Evolutionary conservation across 164 flowering plant genomes (phyloP).

Genomic region (grape (Vitis vinifera)): DNA sequence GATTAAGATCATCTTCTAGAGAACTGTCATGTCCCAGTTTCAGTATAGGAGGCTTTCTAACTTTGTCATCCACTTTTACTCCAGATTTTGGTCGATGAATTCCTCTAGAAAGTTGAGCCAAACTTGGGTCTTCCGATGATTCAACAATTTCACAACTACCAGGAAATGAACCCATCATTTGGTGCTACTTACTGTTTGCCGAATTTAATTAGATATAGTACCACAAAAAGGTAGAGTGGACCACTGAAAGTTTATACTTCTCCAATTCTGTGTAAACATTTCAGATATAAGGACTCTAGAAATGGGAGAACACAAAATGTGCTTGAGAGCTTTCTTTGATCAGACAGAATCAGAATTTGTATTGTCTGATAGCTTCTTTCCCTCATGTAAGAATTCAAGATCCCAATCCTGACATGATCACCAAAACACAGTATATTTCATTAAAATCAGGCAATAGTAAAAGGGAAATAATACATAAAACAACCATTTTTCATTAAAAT

Average conservation of each 20-base stretch:
- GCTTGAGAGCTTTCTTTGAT: not conserved
- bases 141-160: conserved; percentile 54
- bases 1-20: conserved; percentile 59
- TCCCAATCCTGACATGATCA: conserved; percentile 18
- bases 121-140: conserved; percentile 32
- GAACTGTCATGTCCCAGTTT: conserved; percentile 26
- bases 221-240: not conserved
- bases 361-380: not conserved
- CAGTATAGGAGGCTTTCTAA: conserved; percentile 23
- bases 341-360: not conserved
- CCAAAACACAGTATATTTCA: not conserved
- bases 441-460: not conserved
- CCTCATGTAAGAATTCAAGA: conserved; percentile 1
- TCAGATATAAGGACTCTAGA: not conserved
- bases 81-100: conserved; percentile 14
- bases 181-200: not conserved
- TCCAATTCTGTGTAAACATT: not conserved
- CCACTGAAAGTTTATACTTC: conserved; percentile 3
- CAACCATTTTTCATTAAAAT: not conserved
- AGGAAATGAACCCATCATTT: conserved; percentile 32
- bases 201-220: not conserved
- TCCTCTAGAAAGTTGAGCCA: conserved; percentile 9
- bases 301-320: not conserved
- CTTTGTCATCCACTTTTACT: conserved; percentile 21
- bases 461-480: not conserved